Conservation (phyloP, 345 rosid genomes). For the Conringia planisiliqua region DNA sequence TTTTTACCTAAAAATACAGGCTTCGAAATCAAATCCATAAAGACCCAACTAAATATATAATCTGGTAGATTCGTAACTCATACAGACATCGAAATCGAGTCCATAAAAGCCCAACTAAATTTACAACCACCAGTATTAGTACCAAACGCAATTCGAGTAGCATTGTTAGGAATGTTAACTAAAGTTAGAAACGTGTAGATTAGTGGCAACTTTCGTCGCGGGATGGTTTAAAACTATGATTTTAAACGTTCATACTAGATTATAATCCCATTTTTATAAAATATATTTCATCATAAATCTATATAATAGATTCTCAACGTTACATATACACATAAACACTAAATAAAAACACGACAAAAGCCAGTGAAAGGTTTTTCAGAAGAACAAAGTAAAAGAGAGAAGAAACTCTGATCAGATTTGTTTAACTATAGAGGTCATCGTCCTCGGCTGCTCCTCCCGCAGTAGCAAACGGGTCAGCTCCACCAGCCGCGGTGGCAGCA, state of each 20-base stretch:
- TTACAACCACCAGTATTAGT: not conserved
- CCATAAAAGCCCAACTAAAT: not conserved
- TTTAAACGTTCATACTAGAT: not conserved
- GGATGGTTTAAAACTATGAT: not conserved
- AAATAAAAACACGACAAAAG: not conserved
- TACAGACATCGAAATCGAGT: not conserved
- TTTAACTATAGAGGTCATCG: constrained; percentile 34
- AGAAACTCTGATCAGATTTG: not conserved
- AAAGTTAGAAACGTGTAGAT: not conserved
- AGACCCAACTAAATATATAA: not conserved
- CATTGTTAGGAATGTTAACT: not conserved
- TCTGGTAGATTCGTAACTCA: no score
- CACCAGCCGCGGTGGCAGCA: not conserved
- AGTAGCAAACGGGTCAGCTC: constrained; percentile 27
- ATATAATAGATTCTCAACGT: not conserved
- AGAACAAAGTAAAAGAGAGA: not conserved
- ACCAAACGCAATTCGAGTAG: not conserved
- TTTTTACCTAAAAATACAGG: no score
- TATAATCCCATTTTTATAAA: not conserved
- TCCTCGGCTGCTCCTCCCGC: constrained; percentile 26
- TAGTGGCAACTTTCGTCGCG: not conserved
- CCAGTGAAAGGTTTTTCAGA: not conserved
- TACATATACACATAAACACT: constrained; percentile 1
- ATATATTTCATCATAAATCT: not conserved
- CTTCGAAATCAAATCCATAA: not conserved